Conservation (phyloP, 2,329 filamentous ascomycete species). For the Tolypocladium ophioglossoides region DNA sequence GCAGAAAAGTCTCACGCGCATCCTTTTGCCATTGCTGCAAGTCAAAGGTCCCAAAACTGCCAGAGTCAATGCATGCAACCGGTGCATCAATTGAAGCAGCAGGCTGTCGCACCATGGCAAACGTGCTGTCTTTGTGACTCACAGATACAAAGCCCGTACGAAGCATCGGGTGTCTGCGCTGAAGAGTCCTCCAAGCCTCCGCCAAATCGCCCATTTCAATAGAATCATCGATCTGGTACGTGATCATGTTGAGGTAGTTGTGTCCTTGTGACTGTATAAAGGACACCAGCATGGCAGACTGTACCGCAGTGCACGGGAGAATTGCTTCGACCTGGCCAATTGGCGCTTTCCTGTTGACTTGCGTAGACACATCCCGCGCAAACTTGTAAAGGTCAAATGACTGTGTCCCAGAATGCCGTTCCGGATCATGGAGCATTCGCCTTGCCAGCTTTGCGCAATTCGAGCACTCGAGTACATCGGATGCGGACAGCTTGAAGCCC, state of each 20-base stretch:
- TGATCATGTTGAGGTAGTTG: conserved; percentile 67
- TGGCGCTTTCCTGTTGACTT: conserved; percentile 14
- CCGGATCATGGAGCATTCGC: conserved; percentile 10
- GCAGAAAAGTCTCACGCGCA: conserved; percentile 21
- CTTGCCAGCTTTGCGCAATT: conserved; percentile 30
- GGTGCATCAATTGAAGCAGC: conserved; percentile 4
- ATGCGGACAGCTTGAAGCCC: conserved; percentile 49
- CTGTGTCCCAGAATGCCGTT: background rate
- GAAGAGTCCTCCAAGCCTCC: conserved; percentile 48
- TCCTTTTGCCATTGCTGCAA: conserved; percentile 26
- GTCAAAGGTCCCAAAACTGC: conserved; percentile 12
- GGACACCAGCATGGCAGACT: conserved; percentile 69
- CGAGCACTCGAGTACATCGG: conserved; percentile 61
- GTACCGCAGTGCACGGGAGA: conserved; percentile 69
- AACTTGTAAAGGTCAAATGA: conserved; percentile 32
- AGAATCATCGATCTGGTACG: conserved; percentile 34
- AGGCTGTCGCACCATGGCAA: conserved; percentile 62
- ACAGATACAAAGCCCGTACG: conserved; percentile 62
- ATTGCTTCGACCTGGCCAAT: conserved; percentile 40
- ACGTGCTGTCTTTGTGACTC: conserved; percentile 49
- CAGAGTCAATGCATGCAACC: conserved; percentile 2
- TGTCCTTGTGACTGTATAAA: conserved; percentile 56
- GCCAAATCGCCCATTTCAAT: conserved; percentile 31
- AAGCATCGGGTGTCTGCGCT: conserved; percentile 56
- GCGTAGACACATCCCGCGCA: conserved; percentile 14